phyloP scores from a whole-genome alignment of 768 basidiomycete species.

The Agrocybe chaxingu region DNA sequence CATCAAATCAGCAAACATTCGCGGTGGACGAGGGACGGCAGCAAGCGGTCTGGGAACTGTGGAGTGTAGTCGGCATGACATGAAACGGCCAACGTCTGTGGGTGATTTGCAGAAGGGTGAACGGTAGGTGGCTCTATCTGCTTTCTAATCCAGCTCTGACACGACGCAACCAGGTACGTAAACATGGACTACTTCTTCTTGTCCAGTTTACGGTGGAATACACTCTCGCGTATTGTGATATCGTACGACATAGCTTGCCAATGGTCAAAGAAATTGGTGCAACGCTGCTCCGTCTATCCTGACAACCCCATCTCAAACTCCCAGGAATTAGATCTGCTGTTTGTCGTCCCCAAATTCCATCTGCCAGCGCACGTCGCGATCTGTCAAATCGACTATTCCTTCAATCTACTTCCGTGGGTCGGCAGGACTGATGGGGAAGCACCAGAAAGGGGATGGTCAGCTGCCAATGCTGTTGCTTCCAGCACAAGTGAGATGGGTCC shows the following conservation, averaged over 20 bases:
- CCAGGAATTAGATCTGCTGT: too few species aligned
- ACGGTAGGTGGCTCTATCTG: constrained; percentile 15
- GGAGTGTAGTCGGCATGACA: constrained; percentile 23
- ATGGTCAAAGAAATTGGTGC: constrained; percentile 14
- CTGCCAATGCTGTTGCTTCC: constrained; percentile 23
- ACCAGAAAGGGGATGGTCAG: constrained; percentile 26
- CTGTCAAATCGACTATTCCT: constrained; percentile 10
- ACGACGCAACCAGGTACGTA: constrained; percentile 12
- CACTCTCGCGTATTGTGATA: constrained; percentile 6
- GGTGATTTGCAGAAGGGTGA: constrained; percentile 32
- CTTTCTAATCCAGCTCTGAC: not conserved
- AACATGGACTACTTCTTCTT: constrained; percentile 27
- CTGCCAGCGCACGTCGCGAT: constrained; percentile 15
- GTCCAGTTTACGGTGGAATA: constrained; percentile 10
- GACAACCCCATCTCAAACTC: not conserved
- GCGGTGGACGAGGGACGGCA: constrained; percentile 9
- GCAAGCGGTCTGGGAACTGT: constrained; percentile 21
- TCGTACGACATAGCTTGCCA: constrained; percentile 25
- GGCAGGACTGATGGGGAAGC: constrained; percentile 35
- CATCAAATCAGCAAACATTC: constrained; percentile 13
- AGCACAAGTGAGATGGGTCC: constrained; percentile 39
- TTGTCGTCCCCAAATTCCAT: constrained; percentile 24
- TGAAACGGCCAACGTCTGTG: constrained; percentile 20
- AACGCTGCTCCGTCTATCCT: constrained; percentile 12
- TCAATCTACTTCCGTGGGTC: constrained; percentile 24